phyloP scores from a whole-genome alignment of 73 alveolate species.

The Paraurostyla sp. region DNA sequence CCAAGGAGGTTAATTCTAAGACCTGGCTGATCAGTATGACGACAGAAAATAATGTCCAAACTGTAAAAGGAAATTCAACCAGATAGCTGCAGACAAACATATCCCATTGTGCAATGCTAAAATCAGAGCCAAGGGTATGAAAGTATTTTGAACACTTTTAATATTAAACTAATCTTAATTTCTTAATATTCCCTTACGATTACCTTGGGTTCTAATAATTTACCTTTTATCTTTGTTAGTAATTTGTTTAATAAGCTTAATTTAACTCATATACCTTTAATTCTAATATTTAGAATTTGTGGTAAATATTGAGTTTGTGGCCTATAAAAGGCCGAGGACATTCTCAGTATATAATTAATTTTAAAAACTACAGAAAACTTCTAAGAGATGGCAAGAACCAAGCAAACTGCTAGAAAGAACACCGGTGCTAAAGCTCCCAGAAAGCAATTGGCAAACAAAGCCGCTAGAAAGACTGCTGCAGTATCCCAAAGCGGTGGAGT shows the following conservation, averaged over 20 bases:
- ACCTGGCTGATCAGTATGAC: constrained; percentile 1
- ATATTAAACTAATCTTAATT: neutral
- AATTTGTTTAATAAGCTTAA: neutral
- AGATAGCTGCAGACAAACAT: constrained; percentile 83
- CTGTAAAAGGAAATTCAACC: constrained; percentile 86
- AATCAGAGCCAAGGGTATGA: constrained; percentile 56
- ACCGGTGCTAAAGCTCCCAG: constrained; percentile 95
- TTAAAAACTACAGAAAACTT: neutral
- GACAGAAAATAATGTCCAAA: constrained; percentile 45
- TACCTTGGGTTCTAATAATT: neutral
- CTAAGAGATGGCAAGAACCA: constrained; percentile 93
- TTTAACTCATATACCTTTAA: neutral
- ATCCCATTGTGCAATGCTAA: constrained; percentile 80
- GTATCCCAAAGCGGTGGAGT: constrained; percentile 77
- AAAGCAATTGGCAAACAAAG: constrained; percentile 91
- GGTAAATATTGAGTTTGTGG: neutral
- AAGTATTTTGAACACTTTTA: constrained; percentile 4
- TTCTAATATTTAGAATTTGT: constrained; percentile 15
- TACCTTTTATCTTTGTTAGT: neutral
- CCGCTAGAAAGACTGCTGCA: constrained; percentile 88
- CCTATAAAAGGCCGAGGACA: constrained; percentile 27
- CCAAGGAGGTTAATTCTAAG: neutral
- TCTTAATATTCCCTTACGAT: neutral
- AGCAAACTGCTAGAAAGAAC: constrained; percentile 96
- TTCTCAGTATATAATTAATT: neutral